Percentiles rank a stretch among this genome's conserved stretches.
Evolutionary conservation across 2,329 filamentous ascomycete genomes (phyloP).

Genomic region (Colletotrichum cuscutae): DNA sequence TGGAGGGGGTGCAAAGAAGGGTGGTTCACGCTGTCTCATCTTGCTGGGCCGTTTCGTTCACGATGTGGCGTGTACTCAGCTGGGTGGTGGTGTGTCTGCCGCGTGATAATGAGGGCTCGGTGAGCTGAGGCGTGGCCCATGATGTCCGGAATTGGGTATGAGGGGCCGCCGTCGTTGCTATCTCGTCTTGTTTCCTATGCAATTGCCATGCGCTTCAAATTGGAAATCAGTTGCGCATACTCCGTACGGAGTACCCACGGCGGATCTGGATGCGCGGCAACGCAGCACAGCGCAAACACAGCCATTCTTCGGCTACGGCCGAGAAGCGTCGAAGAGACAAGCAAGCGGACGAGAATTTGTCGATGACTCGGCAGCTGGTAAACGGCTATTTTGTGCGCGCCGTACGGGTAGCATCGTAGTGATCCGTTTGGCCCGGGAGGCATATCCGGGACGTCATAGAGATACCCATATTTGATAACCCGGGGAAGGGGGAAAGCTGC

Average conservation of each 20-base stretch:
- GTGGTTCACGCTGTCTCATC: background rate
- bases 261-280: background rate
- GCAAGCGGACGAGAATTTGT: background rate
- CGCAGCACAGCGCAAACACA: background rate
- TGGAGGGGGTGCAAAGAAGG: background rate
- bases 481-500: slow-evolving; percentile 6
- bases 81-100: background rate
- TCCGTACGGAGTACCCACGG: too few species aligned
- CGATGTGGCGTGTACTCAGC: background rate
- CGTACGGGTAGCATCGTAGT: background rate
- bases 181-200: background rate
- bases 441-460: background rate
- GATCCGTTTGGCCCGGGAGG: background rate
- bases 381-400: background rate
- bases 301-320: background rate
- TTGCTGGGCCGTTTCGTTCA: background rate
- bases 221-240: background rate
- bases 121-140: slow-evolving; percentile 11
- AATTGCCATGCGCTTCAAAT: background rate
- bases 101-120: background rate
- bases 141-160: background rate
- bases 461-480: slow-evolving; percentile 18
- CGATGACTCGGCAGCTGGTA: background rate
- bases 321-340: background rate
- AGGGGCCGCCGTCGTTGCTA: background rate